Evolutionary conservation across 139 green algal species (phyloP).

Genomic region (Gonium pectorale): DNA sequence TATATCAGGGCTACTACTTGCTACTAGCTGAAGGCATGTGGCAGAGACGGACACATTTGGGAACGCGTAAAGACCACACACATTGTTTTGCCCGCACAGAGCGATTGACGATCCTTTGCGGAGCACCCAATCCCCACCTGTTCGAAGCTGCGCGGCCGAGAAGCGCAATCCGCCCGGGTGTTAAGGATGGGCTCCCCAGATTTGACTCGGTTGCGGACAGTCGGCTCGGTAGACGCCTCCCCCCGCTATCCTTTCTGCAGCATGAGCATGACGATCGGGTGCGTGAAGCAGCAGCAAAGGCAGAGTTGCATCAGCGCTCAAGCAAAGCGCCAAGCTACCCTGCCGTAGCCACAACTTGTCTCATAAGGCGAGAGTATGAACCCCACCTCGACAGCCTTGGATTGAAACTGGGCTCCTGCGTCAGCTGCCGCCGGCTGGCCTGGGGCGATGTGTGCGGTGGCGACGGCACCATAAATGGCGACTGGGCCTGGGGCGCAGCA

Average conservation of each 20-base stretch:
- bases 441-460: conserved; percentile 14
- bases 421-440: conserved; percentile 5
- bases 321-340: neutral
- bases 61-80: no score
- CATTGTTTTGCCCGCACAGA: no score
- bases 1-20: no score
- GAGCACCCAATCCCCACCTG: conserved; percentile 19
- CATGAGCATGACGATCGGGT: neutral
- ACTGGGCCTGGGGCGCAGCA: neutral
- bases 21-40: no score
- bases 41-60: no score
- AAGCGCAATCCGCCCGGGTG: conserved; percentile 12
- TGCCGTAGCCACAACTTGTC: neutral
- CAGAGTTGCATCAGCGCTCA: neutral
- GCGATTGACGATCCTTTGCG: no score
- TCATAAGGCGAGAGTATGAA: neutral
- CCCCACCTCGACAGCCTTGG: conserved; percentile 2
- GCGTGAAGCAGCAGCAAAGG: neutral
- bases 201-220: neutral
- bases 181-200: neutral
- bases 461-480: conserved; percentile 39
- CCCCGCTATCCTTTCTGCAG: neutral
- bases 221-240: neutral
- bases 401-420: conserved; percentile 44
- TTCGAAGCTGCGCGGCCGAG: conserved; percentile 17